Base-by-base conservation (phyloP, 1,139 yeast species). In the Saccharomyces pastorianus region DNA sequence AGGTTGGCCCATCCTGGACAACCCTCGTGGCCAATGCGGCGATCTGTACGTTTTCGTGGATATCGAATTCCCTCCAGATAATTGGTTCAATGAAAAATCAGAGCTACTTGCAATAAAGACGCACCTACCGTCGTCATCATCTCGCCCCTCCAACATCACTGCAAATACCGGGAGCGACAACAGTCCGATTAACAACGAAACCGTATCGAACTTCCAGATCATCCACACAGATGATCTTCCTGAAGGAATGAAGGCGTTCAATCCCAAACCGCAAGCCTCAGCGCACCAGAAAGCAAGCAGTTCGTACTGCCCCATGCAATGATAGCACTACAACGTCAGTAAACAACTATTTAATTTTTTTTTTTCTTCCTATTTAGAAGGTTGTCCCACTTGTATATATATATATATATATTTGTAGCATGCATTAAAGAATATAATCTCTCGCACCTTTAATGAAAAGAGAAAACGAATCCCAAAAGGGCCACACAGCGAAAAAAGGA, bases 1-100 rank as follows among this genome's bases (percentile, higher is more conserved):
- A 69, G 99, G 99, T 1, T 88, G 95, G 95, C 96, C 96, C 0
- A 64, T 79, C 4, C 73, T 74, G 56, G 71, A 71, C 25, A 61
- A 72, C 8, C 67, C 66, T 3, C 47, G 31, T 14, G 60, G 64
- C n/a, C 72, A 68, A 49, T 76, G 77, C 51, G 98, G 98, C 27
- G 90, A 89, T 67, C 71, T 93, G 62, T 91, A 84, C 62, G 75
- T 93, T 23, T 80, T 79, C 55, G 70, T 89, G 25, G 82, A 82
- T 26, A 82, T 93, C 53, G 88, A 83, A 60, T 93, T 93, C 70
- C 99, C 98, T 1, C 77, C 78, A 44, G 95, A 17, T 2, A 17
- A 17, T 17, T 17, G 20, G 20, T 17, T 17, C 20, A 17, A 17
- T 17, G 20, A 17, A 66, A 80, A 78, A 65, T 77, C 80, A 56